A percentile compares a stretch with the other conserved stretches of the same genome.
Evolutionary conservation across 257 asterid genomes (phyloP).

Genomic region (Petrea volubilis): DNA sequence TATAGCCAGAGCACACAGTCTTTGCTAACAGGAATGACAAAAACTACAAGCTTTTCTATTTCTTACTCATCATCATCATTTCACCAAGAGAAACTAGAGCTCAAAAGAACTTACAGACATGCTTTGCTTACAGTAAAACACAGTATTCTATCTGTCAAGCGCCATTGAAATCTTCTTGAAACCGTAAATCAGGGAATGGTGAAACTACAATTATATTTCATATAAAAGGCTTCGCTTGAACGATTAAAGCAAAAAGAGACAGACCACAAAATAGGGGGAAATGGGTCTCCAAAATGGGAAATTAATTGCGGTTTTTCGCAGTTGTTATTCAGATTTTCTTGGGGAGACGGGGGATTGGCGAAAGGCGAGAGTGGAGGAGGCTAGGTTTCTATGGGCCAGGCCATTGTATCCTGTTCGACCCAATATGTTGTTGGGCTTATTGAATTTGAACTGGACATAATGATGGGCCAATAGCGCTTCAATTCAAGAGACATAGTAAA

Average conservation of each 20-base stretch:
- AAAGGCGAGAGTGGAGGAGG: neutral
- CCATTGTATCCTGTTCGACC: neutral
- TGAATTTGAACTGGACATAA: neutral
- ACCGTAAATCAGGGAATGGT: neutral
- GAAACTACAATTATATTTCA: neutral
- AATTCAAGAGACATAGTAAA: neutral
- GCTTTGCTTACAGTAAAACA: neutral
- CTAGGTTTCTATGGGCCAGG: neutral
- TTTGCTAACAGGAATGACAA: neutral
- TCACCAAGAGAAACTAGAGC: neutral
- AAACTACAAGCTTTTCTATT: neutral
- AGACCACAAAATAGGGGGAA: neutral
- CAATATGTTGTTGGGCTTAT: neutral
- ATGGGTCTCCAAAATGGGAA: neutral
- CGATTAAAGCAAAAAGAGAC: neutral
- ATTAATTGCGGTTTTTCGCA: constrained; percentile 1
- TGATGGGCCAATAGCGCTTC: neutral
- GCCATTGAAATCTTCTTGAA: neutral
- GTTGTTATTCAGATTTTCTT: neutral
- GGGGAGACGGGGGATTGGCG: neutral
- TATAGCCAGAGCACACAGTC: neutral
- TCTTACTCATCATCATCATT: neutral
- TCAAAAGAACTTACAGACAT: neutral
- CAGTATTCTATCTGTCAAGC: neutral
- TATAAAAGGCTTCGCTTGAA: neutral